Evolutionary conservation across 2,329 filamentous ascomycete genomes (phyloP), one percentile per base, ranked within the genome.

Genomic region (Acrocalymma vagum): DNA sequence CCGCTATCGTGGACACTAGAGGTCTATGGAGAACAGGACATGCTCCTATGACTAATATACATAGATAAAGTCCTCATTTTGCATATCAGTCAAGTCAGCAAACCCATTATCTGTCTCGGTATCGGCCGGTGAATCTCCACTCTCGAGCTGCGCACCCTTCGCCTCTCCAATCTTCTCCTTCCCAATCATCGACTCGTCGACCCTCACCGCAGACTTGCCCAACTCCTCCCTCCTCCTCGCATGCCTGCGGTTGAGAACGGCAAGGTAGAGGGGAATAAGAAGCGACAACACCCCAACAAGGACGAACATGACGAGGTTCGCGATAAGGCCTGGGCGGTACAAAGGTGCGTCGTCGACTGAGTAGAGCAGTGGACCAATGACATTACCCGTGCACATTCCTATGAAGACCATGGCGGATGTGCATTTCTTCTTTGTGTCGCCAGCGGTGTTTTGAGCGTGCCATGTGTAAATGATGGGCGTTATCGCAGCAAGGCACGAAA

Each of bases 361-460:
- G 44, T 66, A 71, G 3, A 70, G 57, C 8, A 66, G 61, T 1
- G 67, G 68, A 0, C 67, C 67, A 16, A 69, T 67, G 0, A 68
- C 58, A 31, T 71, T 71, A 1, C 68, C 68, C 4, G 66, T 59
- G 13, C 66, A 69, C 63, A 69, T 69, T 5, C 64, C 65, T 3
- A 70, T 53, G 14, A 70, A 61, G 0, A 70, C 65, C 20, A 68
- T 48, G 1, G 60, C 67, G 0, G 63, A 66, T 3, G 65, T 69
- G 25, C 62, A 69, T 23, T 70, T 70, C 30, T 62, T 55, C 44
- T 70, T 70, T 5, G 67, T 70, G 32, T 70, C 66, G 14, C 67
- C 67, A 1, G 60, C 66, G 0, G 66, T 69, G 21, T 71, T 70
- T 38, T 70, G 65, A 7, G 65, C 58, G 43, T 70, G 58, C 66